Conservation (phyloP, 257 asterid genomes). For the Cinchona pubescens region DNA sequence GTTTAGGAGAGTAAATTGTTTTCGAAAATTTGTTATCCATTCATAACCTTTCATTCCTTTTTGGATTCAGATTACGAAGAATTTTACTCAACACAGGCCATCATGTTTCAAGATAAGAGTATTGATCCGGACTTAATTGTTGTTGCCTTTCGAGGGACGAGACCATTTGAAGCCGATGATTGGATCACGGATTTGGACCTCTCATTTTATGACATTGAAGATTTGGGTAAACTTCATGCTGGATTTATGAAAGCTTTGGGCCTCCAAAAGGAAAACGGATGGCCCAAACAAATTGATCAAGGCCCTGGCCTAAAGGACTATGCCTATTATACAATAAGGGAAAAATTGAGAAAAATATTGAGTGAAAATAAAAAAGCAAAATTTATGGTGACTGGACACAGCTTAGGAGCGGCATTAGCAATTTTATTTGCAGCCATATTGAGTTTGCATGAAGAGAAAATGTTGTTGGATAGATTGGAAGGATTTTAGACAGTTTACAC, state of each 20-base stretch:
- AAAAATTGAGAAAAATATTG: constrained; percentile 37
- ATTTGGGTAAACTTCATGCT: constrained; percentile 52
- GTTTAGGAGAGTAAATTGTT: no score
- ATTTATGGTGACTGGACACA: constrained; percentile 64
- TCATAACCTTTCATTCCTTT: no score
- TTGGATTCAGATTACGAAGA: constrained; percentile 45
- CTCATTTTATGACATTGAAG: constrained; percentile 57
- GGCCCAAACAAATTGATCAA: constrained; percentile 43
- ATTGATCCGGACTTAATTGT: constrained; percentile 36
- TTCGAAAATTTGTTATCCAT: no score
- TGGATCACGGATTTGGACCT: constrained; percentile 62
- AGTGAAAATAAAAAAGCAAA: constrained; percentile 32
- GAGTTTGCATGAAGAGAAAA: constrained; percentile 48
- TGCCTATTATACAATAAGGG: constrained; percentile 58
- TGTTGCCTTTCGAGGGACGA: constrained; percentile 66
- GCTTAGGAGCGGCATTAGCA: constrained; percentile 76
- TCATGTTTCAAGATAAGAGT: constrained; percentile 43
- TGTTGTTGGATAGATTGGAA: constrained; percentile 42
- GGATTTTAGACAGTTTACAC: constrained; percentile 83
- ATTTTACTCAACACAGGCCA: constrained; percentile 37
- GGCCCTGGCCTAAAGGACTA: constrained; percentile 18
- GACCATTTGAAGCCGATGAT: constrained; percentile 44
- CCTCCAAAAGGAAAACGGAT: constrained; percentile 41
- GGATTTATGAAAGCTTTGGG: constrained; percentile 73
- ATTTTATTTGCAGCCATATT: constrained; percentile 43